Evolutionary conservation across 2,329 filamentous ascomycete genomes (phyloP), one percentile per base, ranked within the genome.

Genomic region (Pezicula carpinea): DNA sequence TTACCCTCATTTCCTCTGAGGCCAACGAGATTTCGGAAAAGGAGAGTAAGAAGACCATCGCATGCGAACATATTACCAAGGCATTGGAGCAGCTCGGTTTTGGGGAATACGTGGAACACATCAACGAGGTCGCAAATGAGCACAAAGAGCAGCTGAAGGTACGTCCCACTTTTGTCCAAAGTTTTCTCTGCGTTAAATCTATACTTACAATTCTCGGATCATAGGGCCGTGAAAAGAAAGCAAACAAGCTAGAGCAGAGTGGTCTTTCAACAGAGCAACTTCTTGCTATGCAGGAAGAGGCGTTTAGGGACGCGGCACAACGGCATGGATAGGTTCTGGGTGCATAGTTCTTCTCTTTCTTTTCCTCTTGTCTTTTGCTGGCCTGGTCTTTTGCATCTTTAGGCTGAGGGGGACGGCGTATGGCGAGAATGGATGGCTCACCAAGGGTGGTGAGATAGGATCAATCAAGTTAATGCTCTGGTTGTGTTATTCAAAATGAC

Each of bases 21-120:
- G 93, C 93, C 53, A 99, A 99, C 69, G 93, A 99, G 61, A 99
- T 99, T 55, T 95, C 91, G 11, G 93, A 99, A 67, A 96, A 96
- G 69, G 93, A 99, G 63, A 89, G 91, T 42, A 99, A 99, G 75
- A 99, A 99, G 78, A 99, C 93, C 4, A 99, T 99, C 59, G 92
- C 92, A 11, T 95, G 89, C 67, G 93, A 99, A 62, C 93, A 99
- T 71, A 95, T 99, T 60, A 95, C 92, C 63, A 92, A 92, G 63
- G 93, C 93, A 1, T 78, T 99, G 35, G 87, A 92, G 59, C 88
- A 95, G 60, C 80, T 99, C 17, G 93, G 92, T 2, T 99, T 97
- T 66, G 79, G 83, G 8, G 90, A 96, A 59, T 99, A 97, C 63
- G 87, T 99, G 6, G 82, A 85, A 14, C 87, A 91, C 50, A 89